Conservation (phyloP, 345 rosid genomes). For the Atalantia buxifolia region DNA sequence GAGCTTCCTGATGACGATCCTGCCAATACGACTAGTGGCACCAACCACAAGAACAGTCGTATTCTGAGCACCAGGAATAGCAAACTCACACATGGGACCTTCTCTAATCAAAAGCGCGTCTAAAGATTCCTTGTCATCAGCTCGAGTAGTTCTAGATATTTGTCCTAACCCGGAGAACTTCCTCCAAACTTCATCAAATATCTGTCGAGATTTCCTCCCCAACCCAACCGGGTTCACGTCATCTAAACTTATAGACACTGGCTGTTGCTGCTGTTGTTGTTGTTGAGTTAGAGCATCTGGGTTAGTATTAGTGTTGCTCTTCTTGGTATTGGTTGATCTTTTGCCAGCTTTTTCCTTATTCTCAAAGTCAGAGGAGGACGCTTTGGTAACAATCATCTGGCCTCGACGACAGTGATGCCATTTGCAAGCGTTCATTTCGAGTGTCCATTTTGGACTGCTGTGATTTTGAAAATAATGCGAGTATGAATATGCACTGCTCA, state of each 20-base stretch:
- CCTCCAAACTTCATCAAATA: constrained; percentile 93
- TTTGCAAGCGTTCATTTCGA: neutral
- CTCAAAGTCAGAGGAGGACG: constrained; percentile 28
- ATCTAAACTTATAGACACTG: constrained; percentile 47
- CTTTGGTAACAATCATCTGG: constrained; percentile 29
- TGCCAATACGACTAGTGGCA: constrained; percentile 90
- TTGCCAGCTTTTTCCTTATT: constrained; percentile 21
- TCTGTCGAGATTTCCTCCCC: constrained; percentile 82
- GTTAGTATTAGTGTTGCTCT: neutral
- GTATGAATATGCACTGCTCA: neutral
- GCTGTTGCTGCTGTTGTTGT: constrained; percentile 17
- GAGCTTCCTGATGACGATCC: constrained; percentile 89
- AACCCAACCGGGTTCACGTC: constrained; percentile 90
- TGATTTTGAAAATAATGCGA: neutral
- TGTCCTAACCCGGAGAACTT: constrained; percentile 95
- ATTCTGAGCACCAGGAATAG: constrained; percentile 87
- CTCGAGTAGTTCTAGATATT: constrained; percentile 76
- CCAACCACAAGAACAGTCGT: constrained; percentile 92
- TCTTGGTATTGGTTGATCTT: constrained; percentile 20
- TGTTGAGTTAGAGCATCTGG: neutral
- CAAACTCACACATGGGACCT: constrained; percentile 97
- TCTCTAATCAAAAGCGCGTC: constrained; percentile 68
- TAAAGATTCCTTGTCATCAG: constrained; percentile 60
- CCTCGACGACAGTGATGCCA: constrained; percentile 5
- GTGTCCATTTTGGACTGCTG: constrained; percentile 4